These are phyloP conservation scores for Teunomyces tritomae DNA, from an alignment of 805 yeast genomes.

Conservation along the genomic window DNA sequence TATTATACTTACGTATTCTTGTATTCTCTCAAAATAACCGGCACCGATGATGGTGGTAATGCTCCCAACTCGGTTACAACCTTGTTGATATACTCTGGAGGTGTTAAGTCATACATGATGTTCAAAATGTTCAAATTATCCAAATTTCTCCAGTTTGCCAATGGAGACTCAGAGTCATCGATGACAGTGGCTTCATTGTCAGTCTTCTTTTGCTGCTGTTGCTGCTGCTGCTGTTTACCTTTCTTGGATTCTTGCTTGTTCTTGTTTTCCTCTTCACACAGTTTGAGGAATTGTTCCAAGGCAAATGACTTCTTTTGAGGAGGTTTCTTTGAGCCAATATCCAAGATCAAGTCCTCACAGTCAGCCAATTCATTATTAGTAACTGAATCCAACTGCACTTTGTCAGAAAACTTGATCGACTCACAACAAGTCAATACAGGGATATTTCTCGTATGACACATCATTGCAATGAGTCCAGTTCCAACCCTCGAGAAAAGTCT, in stretches of 20 bases:
- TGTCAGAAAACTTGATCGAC: conserved; percentile 87
- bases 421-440: conserved; percentile 97
- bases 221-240: conserved; percentile 3
- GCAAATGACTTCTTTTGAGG: conserved; percentile 60
- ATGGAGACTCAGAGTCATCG: conserved; percentile 36
- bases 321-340: conserved; percentile 48
- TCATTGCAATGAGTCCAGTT: conserved; percentile 89
- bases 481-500: conserved; percentile 91
- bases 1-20: conserved; percentile 39
- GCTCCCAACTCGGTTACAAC: conserved; percentile 96
- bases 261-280: conserved; percentile 34
- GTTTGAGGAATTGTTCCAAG: conserved; percentile 57
- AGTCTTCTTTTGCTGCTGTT: conserved; percentile 6
- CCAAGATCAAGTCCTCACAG: conserved; percentile 61
- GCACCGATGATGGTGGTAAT: conserved; percentile 96
- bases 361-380: conserved; percentile 90
- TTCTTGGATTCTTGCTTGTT: conserved; percentile 16
- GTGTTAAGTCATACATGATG: conserved; percentile 90
- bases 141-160: conserved; percentile 63
- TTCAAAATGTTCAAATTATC: conserved; percentile 70
- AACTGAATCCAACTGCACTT: conserved; percentile 95
- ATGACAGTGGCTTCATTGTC: background rate
- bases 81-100: conserved; percentile 89
- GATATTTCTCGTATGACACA: conserved; percentile 80
- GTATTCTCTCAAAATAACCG: conserved; percentile 92